A percentile compares a stretch with the other conserved stretches of the same genome.
Evolutionary conservation across 2,329 filamentous ascomycete genomes (phyloP).

Genomic region (Aspergillus sp.): DNA sequence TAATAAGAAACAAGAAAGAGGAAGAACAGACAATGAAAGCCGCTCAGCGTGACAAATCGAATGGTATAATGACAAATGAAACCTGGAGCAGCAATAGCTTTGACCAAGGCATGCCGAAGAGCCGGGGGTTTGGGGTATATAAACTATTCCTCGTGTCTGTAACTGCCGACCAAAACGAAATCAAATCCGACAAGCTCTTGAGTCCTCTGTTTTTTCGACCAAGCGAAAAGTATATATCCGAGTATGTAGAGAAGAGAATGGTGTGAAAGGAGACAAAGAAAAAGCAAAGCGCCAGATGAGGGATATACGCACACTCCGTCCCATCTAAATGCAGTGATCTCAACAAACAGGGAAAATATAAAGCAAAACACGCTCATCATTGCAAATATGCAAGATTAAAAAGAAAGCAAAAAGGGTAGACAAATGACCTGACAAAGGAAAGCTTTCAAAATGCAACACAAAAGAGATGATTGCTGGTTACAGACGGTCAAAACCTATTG

Average conservation of each 20-base stretch:
- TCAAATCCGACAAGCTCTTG: not conserved
- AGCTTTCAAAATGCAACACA: conserved; percentile 21
- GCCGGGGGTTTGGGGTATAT: not conserved
- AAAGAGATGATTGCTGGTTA: conserved; percentile 17
- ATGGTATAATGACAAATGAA: conserved; percentile 13
- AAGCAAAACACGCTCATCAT: conserved; percentile 25
- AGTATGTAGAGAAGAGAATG: conserved; percentile 3
- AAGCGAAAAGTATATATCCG: conserved; percentile 10
- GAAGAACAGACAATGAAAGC: not conserved
- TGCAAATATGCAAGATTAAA: conserved; percentile 25
- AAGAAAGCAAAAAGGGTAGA: conserved; percentile 11
- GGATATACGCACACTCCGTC: conserved; percentile 28
- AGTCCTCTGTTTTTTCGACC: conserved; percentile 5
- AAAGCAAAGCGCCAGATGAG: conserved; percentile 21
- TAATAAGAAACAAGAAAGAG: not conserved
- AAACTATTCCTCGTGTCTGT: conserved; percentile 4
- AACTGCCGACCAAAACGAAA: conserved; percentile 1
- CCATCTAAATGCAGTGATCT: conserved; percentile 31
- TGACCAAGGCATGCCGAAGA: not conserved
- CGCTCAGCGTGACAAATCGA: conserved; percentile 16
- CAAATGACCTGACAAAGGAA: conserved; percentile 21
- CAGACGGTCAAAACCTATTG: conserved; percentile 3
- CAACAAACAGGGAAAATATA: conserved; percentile 16
- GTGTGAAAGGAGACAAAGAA: conserved; percentile 5
- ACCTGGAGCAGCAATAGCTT: conserved; percentile 4